Evolutionary conservation across 768 basidiomycete genomes (phyloP), one percentile per base, ranked within the genome.

Genomic region (Termitomyces sp.): DNA sequence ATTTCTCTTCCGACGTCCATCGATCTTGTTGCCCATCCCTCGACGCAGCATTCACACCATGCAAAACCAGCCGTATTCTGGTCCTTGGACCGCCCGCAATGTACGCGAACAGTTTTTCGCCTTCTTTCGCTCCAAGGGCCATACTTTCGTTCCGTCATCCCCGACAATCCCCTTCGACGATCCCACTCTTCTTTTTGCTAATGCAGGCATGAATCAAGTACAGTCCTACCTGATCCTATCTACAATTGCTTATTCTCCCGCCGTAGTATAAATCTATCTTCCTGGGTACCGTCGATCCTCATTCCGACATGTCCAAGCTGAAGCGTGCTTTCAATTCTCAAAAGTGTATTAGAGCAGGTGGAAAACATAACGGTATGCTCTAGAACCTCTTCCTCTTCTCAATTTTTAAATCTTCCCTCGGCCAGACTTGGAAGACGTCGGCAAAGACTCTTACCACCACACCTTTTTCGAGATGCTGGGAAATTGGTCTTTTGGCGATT

Each of bases 391-490:
- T 34, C 42, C 37, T 37, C 38, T 42, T 55, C 43, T 55, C 34
- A 17, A 9, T 36, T 34, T 47, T 25, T 7, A 40, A 40, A 55
- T 56, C 34, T 38, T 38, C 8, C 47, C 32, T 43, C 6, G 40
- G 15, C 38, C 37, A 98, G 97, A 99, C 76, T 83, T 99, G 60
- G 97, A 99, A 72, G 97, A 99, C 75, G 97, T 99, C 60, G 97
- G 97, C 43, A 96, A 95, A 75, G 97, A 98, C 72, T 96, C 94
- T 2, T 98, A 98, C 73, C 96, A 98, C 70, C 92, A 96, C 71
- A 97, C 94, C 1, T 96, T 96, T 78, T 99, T 99, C 70, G 97
- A 99, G 77, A 99, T 99, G 97, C 77, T 99, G 64, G 97, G 97
- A 43, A 99, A 99, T 74, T 99, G 97, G 97, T 98, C 96, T 4